Percentiles rank a stretch among this genome's conserved stretches.
phyloP scores from a whole-genome alignment of 2,329 filamentous ascomycete genomes.

The Penicillium hesseltinei region DNA sequence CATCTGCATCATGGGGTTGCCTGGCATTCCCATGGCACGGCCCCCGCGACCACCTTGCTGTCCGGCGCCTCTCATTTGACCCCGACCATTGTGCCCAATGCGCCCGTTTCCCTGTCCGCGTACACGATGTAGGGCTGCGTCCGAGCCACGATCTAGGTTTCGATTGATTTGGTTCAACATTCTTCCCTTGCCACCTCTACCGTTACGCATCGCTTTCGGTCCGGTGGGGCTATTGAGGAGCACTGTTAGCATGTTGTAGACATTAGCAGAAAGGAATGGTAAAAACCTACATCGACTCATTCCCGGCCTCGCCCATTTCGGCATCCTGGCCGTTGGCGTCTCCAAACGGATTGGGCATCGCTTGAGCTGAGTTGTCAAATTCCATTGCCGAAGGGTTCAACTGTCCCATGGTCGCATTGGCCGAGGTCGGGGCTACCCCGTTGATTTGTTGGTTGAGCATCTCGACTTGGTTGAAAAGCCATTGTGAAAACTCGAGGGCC shows the following conservation, averaged over 20 bases:
- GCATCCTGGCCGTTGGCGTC: conserved; percentile 58
- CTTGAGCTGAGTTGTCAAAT: not conserved
- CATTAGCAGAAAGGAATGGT: not conserved
- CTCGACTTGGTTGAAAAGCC: conserved; percentile 89
- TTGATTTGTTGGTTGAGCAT: conserved; percentile 63
- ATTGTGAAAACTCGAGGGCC: conserved; percentile 78
- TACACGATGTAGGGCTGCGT: conserved; percentile 77
- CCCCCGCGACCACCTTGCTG: conserved; percentile 44
- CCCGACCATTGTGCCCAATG: conserved; percentile 74
- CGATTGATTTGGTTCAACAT: conserved; percentile 83
- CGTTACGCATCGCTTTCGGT: conserved; percentile 89
- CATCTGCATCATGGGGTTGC: conserved; percentile 51
- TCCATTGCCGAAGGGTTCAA: conserved; percentile 37
- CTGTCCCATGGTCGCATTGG: conserved; percentile 22
- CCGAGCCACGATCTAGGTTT: conserved; percentile 73
- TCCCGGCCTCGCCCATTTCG: conserved; percentile 64
- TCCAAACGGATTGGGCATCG: conserved; percentile 2
- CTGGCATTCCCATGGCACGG: conserved; percentile 46
- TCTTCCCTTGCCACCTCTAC: conserved; percentile 67
- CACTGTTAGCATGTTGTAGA: conserved; percentile 34
- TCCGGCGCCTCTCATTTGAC: conserved; percentile 67
- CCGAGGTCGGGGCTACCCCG: conserved; percentile 41
- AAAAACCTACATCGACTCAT: conserved; percentile 42
- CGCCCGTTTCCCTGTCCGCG: conserved; percentile 72
- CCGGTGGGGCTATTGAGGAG: conserved; percentile 72